A percentile compares a stretch with the other conserved stretches of the same genome.
phyloP scores from a whole-genome alignment of 495 filamentous ascomycete species.

The Clavariopsis aquatica region DNA sequence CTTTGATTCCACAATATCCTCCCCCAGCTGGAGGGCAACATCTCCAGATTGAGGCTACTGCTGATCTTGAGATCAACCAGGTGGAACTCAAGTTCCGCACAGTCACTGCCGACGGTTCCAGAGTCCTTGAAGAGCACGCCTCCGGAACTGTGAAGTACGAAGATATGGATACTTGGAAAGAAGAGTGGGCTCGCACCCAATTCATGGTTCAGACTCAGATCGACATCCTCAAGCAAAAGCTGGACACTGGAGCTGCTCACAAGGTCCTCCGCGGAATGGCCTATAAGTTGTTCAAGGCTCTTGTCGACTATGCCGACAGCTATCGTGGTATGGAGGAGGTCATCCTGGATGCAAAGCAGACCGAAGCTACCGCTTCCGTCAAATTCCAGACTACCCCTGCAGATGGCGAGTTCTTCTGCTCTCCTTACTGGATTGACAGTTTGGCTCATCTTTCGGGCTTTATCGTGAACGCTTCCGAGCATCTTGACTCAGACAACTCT shows the following conservation, averaged over 20 bases:
- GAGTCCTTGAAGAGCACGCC: slow-evolving; percentile 45
- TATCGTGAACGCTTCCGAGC: slow-evolving; percentile 55
- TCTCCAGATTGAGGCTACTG: slow-evolving; percentile 48
- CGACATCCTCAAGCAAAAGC: slow-evolving; percentile 47
- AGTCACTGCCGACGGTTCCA: slow-evolving; percentile 45
- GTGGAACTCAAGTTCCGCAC: slow-evolving; percentile 46
- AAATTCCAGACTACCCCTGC: slow-evolving; percentile 48
- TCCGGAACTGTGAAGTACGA: slow-evolving; percentile 46
- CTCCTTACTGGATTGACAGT: slow-evolving; percentile 55
- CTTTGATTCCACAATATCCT: slow-evolving; percentile 46
- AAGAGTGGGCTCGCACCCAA: slow-evolving; percentile 47
- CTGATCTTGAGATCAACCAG: slow-evolving; percentile 45
- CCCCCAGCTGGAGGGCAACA: slow-evolving; percentile 44
- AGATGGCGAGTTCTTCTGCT: slow-evolving; percentile 49
- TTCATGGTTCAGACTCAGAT: slow-evolving; percentile 51
- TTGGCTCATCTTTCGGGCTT: slow-evolving; percentile 56
- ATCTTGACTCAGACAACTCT: slow-evolving; percentile 49
- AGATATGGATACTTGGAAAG: slow-evolving; percentile 45
- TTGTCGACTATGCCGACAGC: slow-evolving; percentile 48
- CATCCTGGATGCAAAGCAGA: slow-evolving; percentile 48
- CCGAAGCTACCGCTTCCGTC: slow-evolving; percentile 48
- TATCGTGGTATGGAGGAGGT: slow-evolving; percentile 51
- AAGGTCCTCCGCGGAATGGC: slow-evolving; percentile 51
- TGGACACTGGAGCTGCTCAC: slow-evolving; percentile 47
- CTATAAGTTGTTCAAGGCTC: slow-evolving; percentile 52